These are phyloP conservation scores for Guadua angustifolia DNA, from an alignment of 176 grass and related monocot species.

Conservation along the genomic window DNA sequence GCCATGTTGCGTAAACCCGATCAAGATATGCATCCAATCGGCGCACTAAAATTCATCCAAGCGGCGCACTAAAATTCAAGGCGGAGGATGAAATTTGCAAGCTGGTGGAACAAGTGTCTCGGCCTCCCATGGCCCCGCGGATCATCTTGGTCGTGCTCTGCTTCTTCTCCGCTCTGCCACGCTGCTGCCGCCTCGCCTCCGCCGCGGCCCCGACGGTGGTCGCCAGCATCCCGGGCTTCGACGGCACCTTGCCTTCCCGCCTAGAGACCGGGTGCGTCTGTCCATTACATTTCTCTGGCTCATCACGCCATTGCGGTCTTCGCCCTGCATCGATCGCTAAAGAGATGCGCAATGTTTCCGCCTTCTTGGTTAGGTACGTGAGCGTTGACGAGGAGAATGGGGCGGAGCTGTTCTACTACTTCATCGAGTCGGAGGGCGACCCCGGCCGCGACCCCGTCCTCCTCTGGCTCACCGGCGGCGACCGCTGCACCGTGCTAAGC, in stretches of 20 bases:
- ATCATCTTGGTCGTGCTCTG: not conserved
- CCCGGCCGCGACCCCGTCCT: slow-evolving; percentile 42
- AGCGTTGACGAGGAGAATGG: slow-evolving; percentile 39
- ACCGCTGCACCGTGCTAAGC: slow-evolving; percentile 21
- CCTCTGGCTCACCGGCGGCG: slow-evolving; percentile 37
- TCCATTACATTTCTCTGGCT: no score
- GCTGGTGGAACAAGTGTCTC: no score
- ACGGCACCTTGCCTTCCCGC: not conserved
- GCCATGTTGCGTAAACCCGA: no score
- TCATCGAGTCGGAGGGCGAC: slow-evolving; percentile 43
- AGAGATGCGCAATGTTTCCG: no score
- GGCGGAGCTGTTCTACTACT: slow-evolving; percentile 47
- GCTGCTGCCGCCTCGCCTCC: not conserved
- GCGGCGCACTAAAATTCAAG: no score
- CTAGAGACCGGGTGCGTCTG: slow-evolving; percentile 15
- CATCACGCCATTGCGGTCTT: no score
- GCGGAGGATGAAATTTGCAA: no score
- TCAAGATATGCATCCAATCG: no score
- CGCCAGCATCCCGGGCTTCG: not conserved
- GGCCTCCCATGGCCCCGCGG: not conserved
- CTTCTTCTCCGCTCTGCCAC: not conserved
- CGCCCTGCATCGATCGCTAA: no score
- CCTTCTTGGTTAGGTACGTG: slow-evolving; percentile 25
- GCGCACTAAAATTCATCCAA: no score
- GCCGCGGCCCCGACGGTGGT: not conserved